Evolutionary conservation across 352 stramenopile genomes (phyloP).

Genomic region (Phytophthora sojae): DNA sequence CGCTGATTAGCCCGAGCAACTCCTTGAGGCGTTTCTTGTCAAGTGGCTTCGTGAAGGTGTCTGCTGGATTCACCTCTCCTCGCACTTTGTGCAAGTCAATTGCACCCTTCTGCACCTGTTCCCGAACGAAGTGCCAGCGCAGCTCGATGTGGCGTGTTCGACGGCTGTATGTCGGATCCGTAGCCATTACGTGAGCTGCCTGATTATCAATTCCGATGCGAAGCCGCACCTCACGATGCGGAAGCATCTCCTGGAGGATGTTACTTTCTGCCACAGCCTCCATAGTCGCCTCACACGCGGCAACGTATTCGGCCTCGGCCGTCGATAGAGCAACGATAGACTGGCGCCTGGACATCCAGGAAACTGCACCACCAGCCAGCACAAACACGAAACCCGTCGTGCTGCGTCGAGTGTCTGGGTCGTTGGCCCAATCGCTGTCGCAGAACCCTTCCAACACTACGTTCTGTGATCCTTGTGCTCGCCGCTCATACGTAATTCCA

Average conservation of each 20-base stretch:
- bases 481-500: too few relatives aligned
- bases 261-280: constrained; percentile 7
- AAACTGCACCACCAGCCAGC: constrained; percentile 1
- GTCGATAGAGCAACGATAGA: too few relatives aligned
- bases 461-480: too few relatives aligned
- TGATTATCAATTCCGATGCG: constrained; percentile 8
- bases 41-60: constrained; percentile 3
- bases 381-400: constrained; percentile 12
- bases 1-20: too few relatives aligned
- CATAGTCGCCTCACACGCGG: constrained; percentile 6
- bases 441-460: neutral
- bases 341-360: constrained; percentile 6
- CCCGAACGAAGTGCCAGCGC: constrained; percentile 1
- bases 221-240: neutral
- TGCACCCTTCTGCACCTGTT: constrained; percentile 2
- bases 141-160: constrained; percentile 7
- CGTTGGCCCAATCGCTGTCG: constrained; percentile 15
- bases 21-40: neutral
- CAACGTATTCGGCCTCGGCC: constrained; percentile 2
- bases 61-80: neutral
- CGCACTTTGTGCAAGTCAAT: constrained; percentile 1
- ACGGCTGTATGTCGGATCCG: neutral
- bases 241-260: constrained; percentile 2
- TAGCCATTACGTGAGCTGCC: constrained; percentile 1
- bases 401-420: constrained; percentile 3